phyloP scores from a whole-genome alignment of 2,329 filamentous ascomycete genomes.

The Pseudocercospora eumusae region DNA sequence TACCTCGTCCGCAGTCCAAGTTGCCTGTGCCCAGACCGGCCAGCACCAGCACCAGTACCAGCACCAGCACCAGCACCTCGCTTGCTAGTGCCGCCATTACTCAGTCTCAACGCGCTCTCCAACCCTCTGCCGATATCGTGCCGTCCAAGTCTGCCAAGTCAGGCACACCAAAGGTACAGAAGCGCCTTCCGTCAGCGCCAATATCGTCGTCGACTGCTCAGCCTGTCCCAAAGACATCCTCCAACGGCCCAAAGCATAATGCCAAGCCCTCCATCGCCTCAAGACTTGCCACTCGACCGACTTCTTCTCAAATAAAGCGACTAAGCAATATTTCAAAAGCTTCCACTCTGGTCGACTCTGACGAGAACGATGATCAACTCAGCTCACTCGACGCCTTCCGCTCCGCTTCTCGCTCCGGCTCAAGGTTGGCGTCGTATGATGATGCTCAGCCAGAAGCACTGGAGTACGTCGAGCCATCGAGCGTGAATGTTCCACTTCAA shows the following conservation, averaged over 20 bases:
- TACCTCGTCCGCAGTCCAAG: slow-evolving; percentile 8
- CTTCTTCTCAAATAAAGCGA: slow-evolving; percentile 8
- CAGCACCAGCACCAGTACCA: too few species aligned
- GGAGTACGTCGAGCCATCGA: slow-evolving; percentile 28
- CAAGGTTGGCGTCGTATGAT: slow-evolving; percentile 23
- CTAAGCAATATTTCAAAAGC: slow-evolving; percentile 5
- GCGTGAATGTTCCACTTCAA: slow-evolving; percentile 11
- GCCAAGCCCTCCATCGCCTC: slow-evolving; percentile 8
- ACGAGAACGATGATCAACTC: slow-evolving; percentile 44
- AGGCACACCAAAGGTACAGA: slow-evolving; percentile 16
- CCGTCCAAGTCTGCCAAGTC: slow-evolving; percentile 12
- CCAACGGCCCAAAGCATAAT: slow-evolving; percentile 11
- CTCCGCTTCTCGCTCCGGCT: slow-evolving; percentile 41
- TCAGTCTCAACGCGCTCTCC: slow-evolving; percentile 3
- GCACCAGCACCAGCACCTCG: background rate
- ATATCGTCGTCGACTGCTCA: slow-evolving; percentile 12
- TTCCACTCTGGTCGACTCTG: slow-evolving; percentile 27
- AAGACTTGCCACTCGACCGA: slow-evolving; percentile 1
- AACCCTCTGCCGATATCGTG: background rate
- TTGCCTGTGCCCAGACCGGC: background rate
- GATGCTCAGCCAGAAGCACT: slow-evolving; percentile 24
- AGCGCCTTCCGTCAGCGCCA: slow-evolving; percentile 19
- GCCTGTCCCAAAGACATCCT: background rate
- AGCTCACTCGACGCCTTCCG: slow-evolving; percentile 48
- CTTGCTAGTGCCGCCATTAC: slow-evolving; percentile 2